Base-by-base conservation (phyloP, 345 rosid genomes). In the Viola odorata region DNA sequence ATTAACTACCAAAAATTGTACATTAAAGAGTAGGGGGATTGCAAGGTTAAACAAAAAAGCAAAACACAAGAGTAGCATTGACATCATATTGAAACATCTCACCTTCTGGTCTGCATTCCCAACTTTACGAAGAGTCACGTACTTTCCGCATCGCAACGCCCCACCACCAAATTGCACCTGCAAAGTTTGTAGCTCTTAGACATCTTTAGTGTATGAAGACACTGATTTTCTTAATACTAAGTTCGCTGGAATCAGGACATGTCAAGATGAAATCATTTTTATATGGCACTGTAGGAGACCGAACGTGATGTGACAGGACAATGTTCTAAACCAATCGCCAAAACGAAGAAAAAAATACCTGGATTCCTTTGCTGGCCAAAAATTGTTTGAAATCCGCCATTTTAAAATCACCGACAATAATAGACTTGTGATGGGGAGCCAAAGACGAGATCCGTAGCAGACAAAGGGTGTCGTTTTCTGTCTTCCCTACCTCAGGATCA, bases 101-200 rank as follows among this genome's bases (percentile, higher is more conserved):
- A 89, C 96, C 91, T 89, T 92, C 76, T 87, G 98, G 70, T 81
- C 83, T 44, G 85, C 65, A 12, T 78, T 78, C 41, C 85, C 94
- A 14, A 88, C 85, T 75, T 94, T 94, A 42, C 99, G 91, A 49
- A 94, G 55, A 8, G 99, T 90, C 39, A 88, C 90, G 14, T 80
- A 86, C 59, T 94, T 97, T 45, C 97, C 97, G 37, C 99, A 90
- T 16, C 97, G 91, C 56, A 90, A 65, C 32, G 99, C 96, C 56
- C 96, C 94, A 8, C 96, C 91, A 37, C 90, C 88, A 78, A 94
- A 94, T 72, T 94, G 97, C 44, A 86, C 99, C 91, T 88, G 84
- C 41, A 68, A 52, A 37, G 36, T 32, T 39, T 51, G 45, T 14
- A 14, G 10, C 23, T 38, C 12, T 3, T 40, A 6, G 44, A 40